phyloP scores from a whole-genome alignment of 2,329 filamentous ascomycete genomes.

The Neonectria ditissima region DNA sequence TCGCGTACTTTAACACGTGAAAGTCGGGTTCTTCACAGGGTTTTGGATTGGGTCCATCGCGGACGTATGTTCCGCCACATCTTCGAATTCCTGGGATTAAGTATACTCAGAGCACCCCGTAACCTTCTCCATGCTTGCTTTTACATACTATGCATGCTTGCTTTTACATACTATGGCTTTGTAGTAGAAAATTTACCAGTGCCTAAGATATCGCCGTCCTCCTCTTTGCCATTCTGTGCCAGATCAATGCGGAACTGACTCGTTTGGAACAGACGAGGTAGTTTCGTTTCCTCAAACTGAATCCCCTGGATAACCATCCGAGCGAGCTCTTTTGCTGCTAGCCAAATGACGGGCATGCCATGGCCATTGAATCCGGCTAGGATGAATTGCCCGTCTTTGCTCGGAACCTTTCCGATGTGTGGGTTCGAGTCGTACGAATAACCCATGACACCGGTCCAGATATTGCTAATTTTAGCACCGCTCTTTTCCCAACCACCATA shows the following conservation, averaged over 20 bases:
- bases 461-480: background rate
- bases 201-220: background rate
- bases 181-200: background rate
- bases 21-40: too few relatives aligned
- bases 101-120: too few relatives aligned
- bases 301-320: background rate
- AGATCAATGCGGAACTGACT: background rate
- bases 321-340: background rate
- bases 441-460: constrained; percentile 8
- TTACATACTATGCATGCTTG: too few relatives aligned
- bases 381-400: background rate
- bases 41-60: too few relatives aligned
- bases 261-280: background rate
- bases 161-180: background rate
- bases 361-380: background rate
- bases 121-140: too few relatives aligned
- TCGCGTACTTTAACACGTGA: too few relatives aligned
- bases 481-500: background rate
- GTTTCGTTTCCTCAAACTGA: constrained; percentile 1
- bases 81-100: too few relatives aligned
- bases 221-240: background rate
- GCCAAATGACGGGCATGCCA: constrained; percentile 1
- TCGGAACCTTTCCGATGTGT: background rate
- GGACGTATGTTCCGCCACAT: too few relatives aligned
- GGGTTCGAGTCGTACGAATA: background rate